Base-by-base conservation (phyloP, 257 asterid species). In the Petunia secreta region DNA sequence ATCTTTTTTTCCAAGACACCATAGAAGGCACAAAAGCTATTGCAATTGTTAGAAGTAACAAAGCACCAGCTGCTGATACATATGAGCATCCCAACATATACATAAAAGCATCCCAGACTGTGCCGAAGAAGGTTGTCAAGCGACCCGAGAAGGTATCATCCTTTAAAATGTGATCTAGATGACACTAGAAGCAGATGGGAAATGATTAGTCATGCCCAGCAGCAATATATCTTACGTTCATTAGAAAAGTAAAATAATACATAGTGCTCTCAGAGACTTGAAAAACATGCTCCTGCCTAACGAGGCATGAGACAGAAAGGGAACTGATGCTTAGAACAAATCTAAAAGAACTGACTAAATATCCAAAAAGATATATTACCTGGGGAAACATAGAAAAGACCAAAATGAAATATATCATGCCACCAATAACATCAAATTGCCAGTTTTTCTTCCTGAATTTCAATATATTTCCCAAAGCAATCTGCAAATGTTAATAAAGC, bases 391-490 rank as follows among this genome's bases (percentile, higher is more conserved):
- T 94, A 82, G 99, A 96, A 83, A 92, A 94, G 79, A 90, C 93
- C 86, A 96, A 86, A 57, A 91, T 65, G 66, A 96, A 96, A 87
- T 92, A 96, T 87, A 96, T 94, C 80, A 96, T 84, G 80, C 98
- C 99, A 65, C 98, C 99, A 63, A 96, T 91, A 82, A 92, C 85
- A 88, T 96, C 98, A 80, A 96, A 96, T 90, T 94, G 98, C 99
- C 99, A 96, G 83, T 96, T 96, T 84, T 96, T 96, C 96, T 96
- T 96, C 74, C 99, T 92, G 60, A 96, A 96, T 90, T 96, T 96
- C 93, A 96, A 83, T 82, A 96, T 96, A 86, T 96, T 96, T 50
- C 98, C 99, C 79, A 96, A 87, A 79, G 99, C 99, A 91, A 96
- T 96, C 98, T 96, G 97, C 89, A 84, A 37, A 63, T 38, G 50